These are phyloP conservation scores for Hirsutella minnesotensis DNA, from an alignment of 2,329 filamentous ascomycete genomes.

Conservation along the genomic window DNA sequence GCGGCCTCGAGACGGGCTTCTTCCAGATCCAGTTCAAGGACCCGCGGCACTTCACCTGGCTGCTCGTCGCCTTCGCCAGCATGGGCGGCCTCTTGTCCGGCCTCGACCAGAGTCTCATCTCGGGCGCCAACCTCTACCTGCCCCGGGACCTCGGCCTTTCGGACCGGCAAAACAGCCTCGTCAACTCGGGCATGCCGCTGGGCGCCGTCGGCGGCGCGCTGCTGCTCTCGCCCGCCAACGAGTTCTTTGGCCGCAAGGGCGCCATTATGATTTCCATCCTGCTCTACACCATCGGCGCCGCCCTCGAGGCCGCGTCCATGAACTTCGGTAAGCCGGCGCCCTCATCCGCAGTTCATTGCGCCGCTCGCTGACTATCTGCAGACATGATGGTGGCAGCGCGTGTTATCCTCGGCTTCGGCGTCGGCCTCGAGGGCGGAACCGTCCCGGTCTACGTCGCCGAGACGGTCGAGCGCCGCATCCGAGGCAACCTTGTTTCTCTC, in stretches of 20 bases:
- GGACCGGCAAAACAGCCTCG: slow-evolving; percentile 47
- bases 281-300: slow-evolving; percentile 59
- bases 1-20: slow-evolving; percentile 23
- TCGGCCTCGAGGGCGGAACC: slow-evolving; percentile 63
- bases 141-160: slow-evolving; percentile 45
- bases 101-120: slow-evolving; percentile 62
- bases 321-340: slow-evolving; percentile 43
- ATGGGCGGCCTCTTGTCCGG: slow-evolving; percentile 65
- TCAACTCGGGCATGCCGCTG: slow-evolving; percentile 60
- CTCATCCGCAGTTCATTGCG: background rate
- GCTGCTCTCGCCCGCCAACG: slow-evolving; percentile 54
- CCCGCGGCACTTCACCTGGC: slow-evolving; percentile 53
- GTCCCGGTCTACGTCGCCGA: slow-evolving; percentile 67
- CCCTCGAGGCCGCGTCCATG: slow-evolving; percentile 53
- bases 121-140: slow-evolving; percentile 56
- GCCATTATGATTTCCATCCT: slow-evolving; percentile 59
- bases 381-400: slow-evolving; percentile 58
- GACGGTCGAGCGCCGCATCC: slow-evolving; percentile 52
- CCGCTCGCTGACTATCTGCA: slow-evolving; percentile 1
- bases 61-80: slow-evolving; percentile 59
- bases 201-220: slow-evolving; percentile 61
- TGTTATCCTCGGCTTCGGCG: slow-evolving; percentile 57
- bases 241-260: slow-evolving; percentile 53
- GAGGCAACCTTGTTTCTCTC: slow-evolving; percentile 61
- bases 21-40: slow-evolving; percentile 49